A percentile compares a stretch with the other conserved stretches of the same genome.
phyloP scores from a whole-genome alignment of 2,329 filamentous ascomycete species.

The Gyromitra esculenta region DNA sequence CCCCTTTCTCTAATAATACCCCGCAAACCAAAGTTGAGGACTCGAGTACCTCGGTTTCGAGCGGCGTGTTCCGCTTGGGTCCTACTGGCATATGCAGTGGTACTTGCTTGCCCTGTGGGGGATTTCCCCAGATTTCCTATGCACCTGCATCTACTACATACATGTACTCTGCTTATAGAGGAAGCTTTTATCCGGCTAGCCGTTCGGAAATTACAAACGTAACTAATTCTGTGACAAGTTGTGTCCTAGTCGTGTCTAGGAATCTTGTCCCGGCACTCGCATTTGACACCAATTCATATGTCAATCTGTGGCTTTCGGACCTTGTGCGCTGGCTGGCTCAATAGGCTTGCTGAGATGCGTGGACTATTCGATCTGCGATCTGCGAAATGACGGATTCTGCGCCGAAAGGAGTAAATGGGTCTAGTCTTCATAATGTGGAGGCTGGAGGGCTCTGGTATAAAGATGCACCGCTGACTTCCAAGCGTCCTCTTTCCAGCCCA shows the following conservation, averaged over 20 bases:
- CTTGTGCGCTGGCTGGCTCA: slow-evolving; percentile 15
- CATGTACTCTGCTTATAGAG: too few species aligned
- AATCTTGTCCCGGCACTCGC: neutral
- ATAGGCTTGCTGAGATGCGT: slow-evolving; percentile 11
- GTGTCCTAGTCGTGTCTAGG: slow-evolving; percentile 2
- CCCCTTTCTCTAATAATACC: slow-evolving; percentile 1
- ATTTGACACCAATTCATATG: slow-evolving; percentile 23
- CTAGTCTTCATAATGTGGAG: slow-evolving; percentile 3
- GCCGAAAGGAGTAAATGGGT: neutral
- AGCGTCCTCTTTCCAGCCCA: slow-evolving; percentile 1
- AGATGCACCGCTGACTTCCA: slow-evolving; percentile 1
- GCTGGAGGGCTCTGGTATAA: slow-evolving; percentile 34
- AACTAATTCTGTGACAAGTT: slow-evolving; percentile 9
- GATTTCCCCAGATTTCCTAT: slow-evolving; percentile 34
- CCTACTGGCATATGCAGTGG: too few species aligned
- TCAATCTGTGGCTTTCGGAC: slow-evolving; percentile 7
- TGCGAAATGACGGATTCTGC: neutral
- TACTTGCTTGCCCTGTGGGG: slow-evolving; percentile 1
- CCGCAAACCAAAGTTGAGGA: slow-evolving; percentile 1
- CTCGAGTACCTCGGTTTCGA: slow-evolving; percentile 4
- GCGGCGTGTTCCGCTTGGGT: slow-evolving; percentile 11
- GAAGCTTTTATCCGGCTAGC: slow-evolving; percentile 24
- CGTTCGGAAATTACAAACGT: slow-evolving; percentile 19
- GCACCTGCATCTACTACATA: slow-evolving; percentile 3
- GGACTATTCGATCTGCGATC: slow-evolving; percentile 16